Evolutionary conservation across 2,329 filamentous ascomycete genomes (phyloP), one percentile per base, ranked within the genome.

Genomic region (Botrytis paeoniae): DNA sequence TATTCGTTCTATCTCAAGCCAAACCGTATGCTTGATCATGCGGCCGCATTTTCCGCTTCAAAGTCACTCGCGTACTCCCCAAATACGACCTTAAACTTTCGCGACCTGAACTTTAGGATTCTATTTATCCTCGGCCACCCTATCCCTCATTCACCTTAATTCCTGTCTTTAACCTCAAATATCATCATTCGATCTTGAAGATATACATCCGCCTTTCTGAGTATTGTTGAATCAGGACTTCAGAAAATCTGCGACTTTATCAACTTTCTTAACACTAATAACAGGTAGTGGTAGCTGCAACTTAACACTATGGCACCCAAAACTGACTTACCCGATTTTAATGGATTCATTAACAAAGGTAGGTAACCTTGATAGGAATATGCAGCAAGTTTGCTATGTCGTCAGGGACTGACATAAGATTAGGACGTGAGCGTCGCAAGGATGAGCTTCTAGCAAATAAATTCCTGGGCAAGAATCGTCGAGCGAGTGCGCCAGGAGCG

Each of bases 391-490:
- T 43, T 51, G 25, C 48, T 71, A 7, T 32, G 72, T 59, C 18
- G 54, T 62, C 32, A 39, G 63, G 62, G n/a, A 63, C 75, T 80
- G 65, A 78, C 69, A 37, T 39, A 20, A 32, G 25, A 29, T 29
- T 51, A 81, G 80, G 81, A 74, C 90, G 92, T 75, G 87, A 92
- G 81, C 89, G 89, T 80, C 92, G 92, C 83, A 91, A 89, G 83
- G 90, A 92, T 77, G 89, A 93, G 80, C 86, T 84, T 5, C 87
- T 94, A n/a, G 92, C 92, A 45, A 86, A 92, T 78, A 86, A 88
- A 79, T 93, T 95, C 79, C 91, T 95, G 77, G 88, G 88, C 77
- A 88, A 88, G 79, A 83, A 82, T 71, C 83, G 86, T 73, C 88
- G 90, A 77, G 82, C 87, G 70, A 91, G 87, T 79, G 86, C 83